Conservation (phyloP, 495 filamentous ascomycete species). For the Letharia lupina region DNA sequence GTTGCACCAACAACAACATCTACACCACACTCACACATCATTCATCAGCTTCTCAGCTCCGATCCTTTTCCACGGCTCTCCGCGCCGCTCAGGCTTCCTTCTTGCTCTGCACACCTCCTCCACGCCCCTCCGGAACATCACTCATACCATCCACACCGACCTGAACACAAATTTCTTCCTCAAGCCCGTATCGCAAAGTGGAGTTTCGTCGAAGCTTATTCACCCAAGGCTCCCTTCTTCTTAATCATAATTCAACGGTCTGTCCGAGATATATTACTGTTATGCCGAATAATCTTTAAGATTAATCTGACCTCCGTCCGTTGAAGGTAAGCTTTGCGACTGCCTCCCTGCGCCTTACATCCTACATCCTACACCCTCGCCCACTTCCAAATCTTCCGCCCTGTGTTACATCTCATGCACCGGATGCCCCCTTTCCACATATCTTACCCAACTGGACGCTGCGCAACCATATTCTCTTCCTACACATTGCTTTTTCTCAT, state of each 20-base stretch:
- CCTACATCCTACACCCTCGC: background rate
- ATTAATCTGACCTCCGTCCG: constrained; percentile 9
- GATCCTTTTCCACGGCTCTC: background rate
- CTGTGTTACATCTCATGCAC: background rate
- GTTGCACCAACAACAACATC: background rate
- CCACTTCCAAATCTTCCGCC: background rate
- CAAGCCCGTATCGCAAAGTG: background rate
- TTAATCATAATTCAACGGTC: background rate
- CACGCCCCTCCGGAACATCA: background rate
- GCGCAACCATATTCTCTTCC: background rate
- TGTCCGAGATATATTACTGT: background rate
- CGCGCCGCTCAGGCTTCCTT: background rate
- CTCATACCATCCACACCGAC: too few species aligned
- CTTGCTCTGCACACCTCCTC: background rate
- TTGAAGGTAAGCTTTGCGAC: constrained; percentile 16
- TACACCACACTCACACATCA: background rate
- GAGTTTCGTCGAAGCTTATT: constrained; percentile 6
- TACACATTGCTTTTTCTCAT: background rate
- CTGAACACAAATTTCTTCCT: background rate
- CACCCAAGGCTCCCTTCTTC: background rate
- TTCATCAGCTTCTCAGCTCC: background rate
- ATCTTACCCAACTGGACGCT: background rate
- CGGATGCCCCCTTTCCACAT: background rate
- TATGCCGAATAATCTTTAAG: constrained; percentile 6
- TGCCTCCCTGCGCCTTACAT: constrained; percentile 2